A percentile compares a stretch with the other conserved stretches of the same genome.
Conservation (phyloP, 495 filamentous ascomycete genomes). For the Bryoglossum gracile region DNA sequence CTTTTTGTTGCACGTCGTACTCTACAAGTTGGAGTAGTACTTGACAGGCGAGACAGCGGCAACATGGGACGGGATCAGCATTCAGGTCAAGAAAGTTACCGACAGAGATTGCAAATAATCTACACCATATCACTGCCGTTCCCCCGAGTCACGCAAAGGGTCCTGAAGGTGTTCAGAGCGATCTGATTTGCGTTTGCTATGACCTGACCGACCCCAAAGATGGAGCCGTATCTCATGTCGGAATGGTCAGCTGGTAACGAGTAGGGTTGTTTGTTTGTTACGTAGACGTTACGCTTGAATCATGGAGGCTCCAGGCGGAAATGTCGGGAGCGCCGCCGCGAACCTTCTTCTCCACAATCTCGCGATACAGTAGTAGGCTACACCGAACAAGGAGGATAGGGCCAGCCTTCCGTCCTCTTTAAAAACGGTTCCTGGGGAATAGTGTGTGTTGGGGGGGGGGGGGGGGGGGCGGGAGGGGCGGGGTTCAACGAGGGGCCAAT, state of each 20-base stretch:
- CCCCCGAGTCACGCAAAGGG: background rate
- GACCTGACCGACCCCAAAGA: background rate
- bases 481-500: conserved; percentile 4
- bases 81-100: too few species aligned
- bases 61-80: too few species aligned
- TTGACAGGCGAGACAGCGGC: too few species aligned
- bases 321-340: conserved; percentile 3
- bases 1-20: too few species aligned
- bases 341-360: conserved; percentile 6
- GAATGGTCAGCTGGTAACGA: conserved; percentile 6
- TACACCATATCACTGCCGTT: conserved; percentile 5
- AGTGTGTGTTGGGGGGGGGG: background rate
- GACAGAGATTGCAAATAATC: conserved; percentile 6
- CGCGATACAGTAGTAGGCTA: background rate
- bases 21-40: too few species aligned
- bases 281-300: conserved; percentile 6
- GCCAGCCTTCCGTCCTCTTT: conserved; percentile 12
- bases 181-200: background rate
- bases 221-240: background rate
- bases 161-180: background rate
- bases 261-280: too few species aligned
- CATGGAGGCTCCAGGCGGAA: conserved; percentile 2
- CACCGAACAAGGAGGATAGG: conserved; percentile 5
- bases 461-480: background rate
- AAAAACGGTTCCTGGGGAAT: conserved; percentile 11